A percentile compares a stretch with the other conserved stretches of the same genome.
phyloP scores from a whole-genome alignment of 805 yeast genomes.

The Schizosaccharomyces pombe region DNA sequence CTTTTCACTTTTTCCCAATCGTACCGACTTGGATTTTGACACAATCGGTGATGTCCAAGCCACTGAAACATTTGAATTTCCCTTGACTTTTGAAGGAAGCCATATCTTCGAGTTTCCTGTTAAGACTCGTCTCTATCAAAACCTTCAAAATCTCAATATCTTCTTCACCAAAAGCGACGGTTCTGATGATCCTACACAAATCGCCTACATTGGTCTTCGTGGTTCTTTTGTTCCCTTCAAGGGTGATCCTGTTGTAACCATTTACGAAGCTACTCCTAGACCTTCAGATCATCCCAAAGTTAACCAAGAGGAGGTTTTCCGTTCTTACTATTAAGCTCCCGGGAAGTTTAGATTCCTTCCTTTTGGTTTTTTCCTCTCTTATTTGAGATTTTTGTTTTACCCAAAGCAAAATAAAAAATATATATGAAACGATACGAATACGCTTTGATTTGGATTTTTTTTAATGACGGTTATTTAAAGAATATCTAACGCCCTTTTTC shows the following conservation, averaged over 20 bases:
- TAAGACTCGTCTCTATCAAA: slow-evolving; percentile 52
- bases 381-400: no score
- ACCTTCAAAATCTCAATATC: slow-evolving; percentile 40
- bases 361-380: no score
- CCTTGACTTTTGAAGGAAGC: slow-evolving; percentile 26
- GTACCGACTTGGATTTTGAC: slow-evolving; percentile 43
- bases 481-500: no score
- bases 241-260: neutral
- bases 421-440: no score
- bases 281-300: neutral
- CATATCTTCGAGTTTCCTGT: slow-evolving; percentile 60
- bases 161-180: slow-evolving; percentile 46
- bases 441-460: no score
- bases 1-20: slow-evolving; percentile 52
- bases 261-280: neutral
- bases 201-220: slow-evolving; percentile 55
- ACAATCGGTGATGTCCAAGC: slow-evolving; percentile 26
- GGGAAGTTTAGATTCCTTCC: no score
- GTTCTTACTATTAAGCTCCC: neutral
- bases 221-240: slow-evolving; percentile 20
- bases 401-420: no score
- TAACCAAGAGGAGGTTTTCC: neutral
- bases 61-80: neutral
- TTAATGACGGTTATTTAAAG: no score
- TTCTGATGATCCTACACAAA: slow-evolving; percentile 25